phyloP scores from a whole-genome alignment of 2,329 filamentous ascomycete genomes.

The Pseudogymnoascus sp. region DNA sequence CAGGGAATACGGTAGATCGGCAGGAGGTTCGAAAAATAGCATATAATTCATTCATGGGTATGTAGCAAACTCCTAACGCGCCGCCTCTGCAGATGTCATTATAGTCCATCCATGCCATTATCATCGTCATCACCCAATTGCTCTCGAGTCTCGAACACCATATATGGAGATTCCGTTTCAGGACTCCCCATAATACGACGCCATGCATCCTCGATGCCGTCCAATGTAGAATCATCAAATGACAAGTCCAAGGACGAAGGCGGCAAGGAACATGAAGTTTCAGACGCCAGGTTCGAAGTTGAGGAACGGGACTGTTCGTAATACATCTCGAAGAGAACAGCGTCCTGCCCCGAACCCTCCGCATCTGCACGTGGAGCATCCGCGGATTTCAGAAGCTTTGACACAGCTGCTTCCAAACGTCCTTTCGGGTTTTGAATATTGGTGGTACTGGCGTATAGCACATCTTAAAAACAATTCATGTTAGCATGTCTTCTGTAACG shows the following conservation, averaged over 20 bases:
- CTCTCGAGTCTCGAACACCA: slow-evolving; percentile 72
- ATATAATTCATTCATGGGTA: slow-evolving; percentile 4
- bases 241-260: slow-evolving; percentile 55
- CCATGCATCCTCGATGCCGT: slow-evolving; percentile 65
- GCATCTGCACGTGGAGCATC: background rate
- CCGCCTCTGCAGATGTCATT: background rate
- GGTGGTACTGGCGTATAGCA: slow-evolving; percentile 26
- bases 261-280: slow-evolving; percentile 46
- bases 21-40: background rate
- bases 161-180: slow-evolving; percentile 46
- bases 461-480: slow-evolving; percentile 23
- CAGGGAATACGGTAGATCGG: background rate
- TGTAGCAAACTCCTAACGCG: slow-evolving; percentile 2
- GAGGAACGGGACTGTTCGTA: slow-evolving; percentile 44
- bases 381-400: slow-evolving; percentile 30
- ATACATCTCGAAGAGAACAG: slow-evolving; percentile 42
- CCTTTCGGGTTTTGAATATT: slow-evolving; percentile 17
- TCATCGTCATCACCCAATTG: slow-evolving; percentile 50
- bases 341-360: slow-evolving; percentile 23
- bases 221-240: slow-evolving; percentile 64
- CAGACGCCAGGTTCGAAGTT: slow-evolving; percentile 25
- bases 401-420: slow-evolving; percentile 30
- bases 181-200: slow-evolving; percentile 42
- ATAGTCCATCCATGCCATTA: slow-evolving; percentile 24
- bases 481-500: slow-evolving; percentile 15